phyloP scores from a whole-genome alignment of 1,284 basidiomycete genomes.

The Cutaneotrichosporon daszewskae region DNA sequence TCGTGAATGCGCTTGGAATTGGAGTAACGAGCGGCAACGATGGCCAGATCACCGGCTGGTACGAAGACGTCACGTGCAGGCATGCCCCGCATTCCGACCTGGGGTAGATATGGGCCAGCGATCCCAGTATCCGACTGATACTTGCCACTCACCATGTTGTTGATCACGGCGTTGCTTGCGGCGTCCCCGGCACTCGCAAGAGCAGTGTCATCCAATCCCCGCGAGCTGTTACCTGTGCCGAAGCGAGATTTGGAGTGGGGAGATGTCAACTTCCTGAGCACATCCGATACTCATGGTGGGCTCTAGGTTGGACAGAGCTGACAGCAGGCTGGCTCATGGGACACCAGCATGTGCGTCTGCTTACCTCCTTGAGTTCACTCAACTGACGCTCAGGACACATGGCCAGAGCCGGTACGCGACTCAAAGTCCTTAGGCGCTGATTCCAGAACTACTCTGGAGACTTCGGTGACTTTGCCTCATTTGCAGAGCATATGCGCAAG shows the following conservation, averaged over 20 bases:
- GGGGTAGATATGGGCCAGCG: too few species aligned
- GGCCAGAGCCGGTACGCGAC: slow-evolving; percentile 45
- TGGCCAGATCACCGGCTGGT: too few species aligned
- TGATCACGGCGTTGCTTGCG: too few species aligned
- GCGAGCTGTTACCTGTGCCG: slow-evolving; percentile 40
- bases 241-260: slow-evolving; percentile 40
- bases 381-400: slow-evolving; percentile 37
- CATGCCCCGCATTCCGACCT: neutral
- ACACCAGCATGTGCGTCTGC: slow-evolving; percentile 47
- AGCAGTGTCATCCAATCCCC: too few species aligned
- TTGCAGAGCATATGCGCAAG: slow-evolving; percentile 72
- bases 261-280: slow-evolving; percentile 46
- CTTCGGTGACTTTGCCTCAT: slow-evolving; percentile 73
- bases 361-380: neutral
- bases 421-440: slow-evolving; percentile 2
- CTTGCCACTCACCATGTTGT: too few species aligned
- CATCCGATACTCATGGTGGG: slow-evolving; percentile 46
- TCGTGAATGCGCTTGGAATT: too few species aligned
- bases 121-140: too few species aligned
- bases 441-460: slow-evolving; percentile 54
- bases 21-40: too few species aligned
- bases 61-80: too few species aligned
- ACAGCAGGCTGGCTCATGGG: slow-evolving; percentile 43
- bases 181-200: too few species aligned
- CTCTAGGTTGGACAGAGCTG: neutral